A percentile compares a stretch with the other conserved stretches of the same genome.
Evolutionary conservation across 805 yeast species (phyloP).

Genomic region (Candida multigemmis): DNA sequence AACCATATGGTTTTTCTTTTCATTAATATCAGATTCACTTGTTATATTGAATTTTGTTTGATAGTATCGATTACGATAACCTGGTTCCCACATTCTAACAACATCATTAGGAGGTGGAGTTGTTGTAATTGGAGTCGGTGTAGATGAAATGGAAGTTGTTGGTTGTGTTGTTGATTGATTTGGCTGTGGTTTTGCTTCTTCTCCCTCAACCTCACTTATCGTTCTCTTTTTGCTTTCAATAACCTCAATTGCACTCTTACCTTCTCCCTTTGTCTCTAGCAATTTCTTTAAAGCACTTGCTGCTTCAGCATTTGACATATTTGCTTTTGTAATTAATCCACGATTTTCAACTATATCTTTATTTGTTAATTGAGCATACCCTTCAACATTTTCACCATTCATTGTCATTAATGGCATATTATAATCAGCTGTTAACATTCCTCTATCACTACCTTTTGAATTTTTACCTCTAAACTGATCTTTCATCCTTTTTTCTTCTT

Average conservation of each 20-base stretch:
- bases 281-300: slow-evolving; percentile 47
- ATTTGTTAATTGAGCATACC: slow-evolving; percentile 54
- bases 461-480: slow-evolving; percentile 41
- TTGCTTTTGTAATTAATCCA: slow-evolving; percentile 57
- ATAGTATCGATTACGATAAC: slow-evolving; percentile 79
- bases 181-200: too few relatives aligned
- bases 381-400: slow-evolving; percentile 63
- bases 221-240: slow-evolving; percentile 5
- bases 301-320: slow-evolving; percentile 60
- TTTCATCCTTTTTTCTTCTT: slow-evolving; percentile 36
- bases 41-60: slow-evolving; percentile 57
- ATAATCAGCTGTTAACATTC: slow-evolving; percentile 58
- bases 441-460: slow-evolving; percentile 67
- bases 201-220: slow-evolving; percentile 7
- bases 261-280: slow-evolving; percentile 17
- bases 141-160: too few relatives aligned
- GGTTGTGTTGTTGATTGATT: too few relatives aligned
- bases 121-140: too few relatives aligned
- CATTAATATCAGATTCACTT: slow-evolving; percentile 44
- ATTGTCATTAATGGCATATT: slow-evolving; percentile 74
- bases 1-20: slow-evolving; percentile 51
- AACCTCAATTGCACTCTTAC: slow-evolving; percentile 38
- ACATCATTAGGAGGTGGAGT: slow-evolving; percentile 35
- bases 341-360: slow-evolving; percentile 61
- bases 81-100: slow-evolving; percentile 77